Base-by-base conservation (phyloP, 108 stramenopile species). In the Pseudonitzschia pungens region DNA sequence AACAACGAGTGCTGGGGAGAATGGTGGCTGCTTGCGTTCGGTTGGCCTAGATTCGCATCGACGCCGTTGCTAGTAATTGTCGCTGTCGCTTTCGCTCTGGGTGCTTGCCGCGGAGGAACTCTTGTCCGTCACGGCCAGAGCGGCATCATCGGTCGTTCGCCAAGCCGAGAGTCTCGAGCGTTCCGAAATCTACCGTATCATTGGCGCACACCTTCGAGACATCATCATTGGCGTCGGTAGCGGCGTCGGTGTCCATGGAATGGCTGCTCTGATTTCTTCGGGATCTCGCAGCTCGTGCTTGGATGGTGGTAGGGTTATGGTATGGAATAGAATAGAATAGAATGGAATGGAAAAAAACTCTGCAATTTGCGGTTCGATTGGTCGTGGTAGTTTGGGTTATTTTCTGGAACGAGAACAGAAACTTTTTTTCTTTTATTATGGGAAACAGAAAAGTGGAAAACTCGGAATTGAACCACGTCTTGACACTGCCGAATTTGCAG, bases 171-270 rank as follows among this genome's bases (percentile, higher is more conserved):
- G 2, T 55, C 21, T 55, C 54, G 54, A 55, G 32, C 3, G 44
- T 74, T n/a, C 65, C 72, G 21, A 63, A 63, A 73, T 73, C 72
- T n/a, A 73, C 72, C 27, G 63, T 73, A 62, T 65, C 60, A 36
- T 65, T 58, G 36, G n/a, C 60, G 21, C 44, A 42, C 10, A 42
- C 31, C 8, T 26, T 31, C n/a, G 40, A 52, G 11, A 51, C 26
- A 36, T 57, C 57, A 31, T 73, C 36, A 20, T 4, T 12, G 18
- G 5, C 45, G 50, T 73, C 36, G 31, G 45, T 12, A 11, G 5
- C 45, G 45, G 14, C 18, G 45, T 18, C 10, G 36, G 36, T 6
- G 36, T 36, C 36, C 36, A 36, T 36, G 36, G 36, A 36, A 6
- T 36, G 36, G 36, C 6, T 36, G 36, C 36, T 5, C 36, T 36